These are phyloP conservation scores for Verticillium albo-atrum DNA, from an alignment of 2,329 filamentous ascomycete genomes.

Conservation along the genomic window DNA sequence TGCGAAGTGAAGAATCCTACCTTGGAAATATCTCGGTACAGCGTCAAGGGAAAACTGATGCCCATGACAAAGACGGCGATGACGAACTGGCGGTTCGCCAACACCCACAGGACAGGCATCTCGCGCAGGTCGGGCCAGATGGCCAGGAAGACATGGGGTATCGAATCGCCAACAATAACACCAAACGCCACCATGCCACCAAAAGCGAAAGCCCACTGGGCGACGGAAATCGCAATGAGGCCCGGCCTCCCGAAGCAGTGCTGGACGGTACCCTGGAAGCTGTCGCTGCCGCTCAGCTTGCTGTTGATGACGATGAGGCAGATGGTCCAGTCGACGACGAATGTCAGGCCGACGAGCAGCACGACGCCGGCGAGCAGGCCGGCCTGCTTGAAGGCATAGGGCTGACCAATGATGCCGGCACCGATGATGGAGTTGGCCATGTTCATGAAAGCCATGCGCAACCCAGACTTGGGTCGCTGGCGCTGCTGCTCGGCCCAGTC, in stretches of 20 bases:
- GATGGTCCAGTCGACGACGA: slow-evolving; percentile 95
- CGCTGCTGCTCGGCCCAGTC: slow-evolving; percentile 51
- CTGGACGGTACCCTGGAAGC: slow-evolving; percentile 93
- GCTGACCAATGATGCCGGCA: slow-evolving; percentile 74
- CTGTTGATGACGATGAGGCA: slow-evolving; percentile 95
- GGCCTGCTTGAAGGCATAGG: slow-evolving; percentile 92
- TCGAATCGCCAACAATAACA: slow-evolving; percentile 94
- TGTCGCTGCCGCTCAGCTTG: slow-evolving; percentile 89
- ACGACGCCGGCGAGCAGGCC: slow-evolving; percentile 76
- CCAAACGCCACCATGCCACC: slow-evolving; percentile 98
- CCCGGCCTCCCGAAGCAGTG: slow-evolving; percentile 89
- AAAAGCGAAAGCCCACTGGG: slow-evolving; percentile 98
- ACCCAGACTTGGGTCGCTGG: slow-evolving; percentile 72
- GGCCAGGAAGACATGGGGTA: slow-evolving; percentile 81
- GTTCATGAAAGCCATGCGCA: slow-evolving; percentile 94
- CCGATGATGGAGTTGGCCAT: slow-evolving; percentile 99
- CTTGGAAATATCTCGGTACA: slow-evolving; percentile 97
- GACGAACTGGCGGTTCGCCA: slow-evolving; percentile 76
- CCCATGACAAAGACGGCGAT: slow-evolving; percentile 86
- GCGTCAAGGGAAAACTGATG: slow-evolving; percentile 83
- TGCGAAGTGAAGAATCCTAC: slow-evolving; percentile 34
- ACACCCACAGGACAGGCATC: slow-evolving; percentile 73
- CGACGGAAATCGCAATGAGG: slow-evolving; percentile 80
- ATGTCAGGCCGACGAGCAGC: slow-evolving; percentile 72
- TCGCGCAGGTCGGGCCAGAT: slow-evolving; percentile 72